These are phyloP conservation scores for Metschnikowia cerradonensis DNA, from an alignment of 805 yeast genomes.

Conservation along the genomic window DNA sequence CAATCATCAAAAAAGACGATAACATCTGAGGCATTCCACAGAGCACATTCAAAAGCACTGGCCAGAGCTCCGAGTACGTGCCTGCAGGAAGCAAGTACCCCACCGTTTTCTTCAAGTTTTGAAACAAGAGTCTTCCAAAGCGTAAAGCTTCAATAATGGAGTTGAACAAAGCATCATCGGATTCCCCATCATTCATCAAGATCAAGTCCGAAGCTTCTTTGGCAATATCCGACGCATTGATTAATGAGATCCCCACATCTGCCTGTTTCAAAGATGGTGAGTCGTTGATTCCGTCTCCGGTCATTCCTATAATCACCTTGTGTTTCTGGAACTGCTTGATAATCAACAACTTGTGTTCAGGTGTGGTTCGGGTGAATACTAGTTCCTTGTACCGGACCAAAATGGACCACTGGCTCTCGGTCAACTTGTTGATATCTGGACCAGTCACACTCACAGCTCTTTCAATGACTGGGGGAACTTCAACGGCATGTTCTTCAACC, in stretches of 20 bases:
- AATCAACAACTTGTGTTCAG: conserved; percentile 50
- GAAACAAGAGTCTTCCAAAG: conserved; percentile 46
- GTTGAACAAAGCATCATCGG: conserved; percentile 20
- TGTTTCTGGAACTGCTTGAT: conserved; percentile 42
- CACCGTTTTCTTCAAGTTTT: conserved; percentile 45
- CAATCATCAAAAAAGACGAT: conserved; percentile 48
- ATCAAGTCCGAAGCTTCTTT: conserved; percentile 37
- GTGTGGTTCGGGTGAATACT: conserved; percentile 40
- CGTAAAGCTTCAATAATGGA: conserved; percentile 33
- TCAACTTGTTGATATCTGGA: conserved; percentile 25
- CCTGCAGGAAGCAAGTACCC: conserved; percentile 53
- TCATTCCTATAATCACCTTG: conserved; percentile 30
- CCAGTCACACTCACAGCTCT: conserved; percentile 33
- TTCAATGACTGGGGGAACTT: conserved; percentile 14
- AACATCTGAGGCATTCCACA: conserved; percentile 48
- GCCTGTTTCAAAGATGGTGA: conserved; percentile 35
- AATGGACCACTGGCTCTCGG: conserved; percentile 42
- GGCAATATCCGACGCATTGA: conserved; percentile 31
- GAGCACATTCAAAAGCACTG: conserved; percentile 43
- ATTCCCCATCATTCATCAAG: conserved; percentile 16
- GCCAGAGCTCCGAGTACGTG: conserved; percentile 48
- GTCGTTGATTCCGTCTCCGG: conserved; percentile 36
- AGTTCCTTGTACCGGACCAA: conserved; percentile 30
- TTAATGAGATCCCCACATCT: conserved; percentile 30
- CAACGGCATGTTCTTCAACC: conserved; percentile 1